These are phyloP conservation scores for Starmerella powellii DNA, from an alignment of 805 yeast genomes.

Conservation along the genomic window DNA sequence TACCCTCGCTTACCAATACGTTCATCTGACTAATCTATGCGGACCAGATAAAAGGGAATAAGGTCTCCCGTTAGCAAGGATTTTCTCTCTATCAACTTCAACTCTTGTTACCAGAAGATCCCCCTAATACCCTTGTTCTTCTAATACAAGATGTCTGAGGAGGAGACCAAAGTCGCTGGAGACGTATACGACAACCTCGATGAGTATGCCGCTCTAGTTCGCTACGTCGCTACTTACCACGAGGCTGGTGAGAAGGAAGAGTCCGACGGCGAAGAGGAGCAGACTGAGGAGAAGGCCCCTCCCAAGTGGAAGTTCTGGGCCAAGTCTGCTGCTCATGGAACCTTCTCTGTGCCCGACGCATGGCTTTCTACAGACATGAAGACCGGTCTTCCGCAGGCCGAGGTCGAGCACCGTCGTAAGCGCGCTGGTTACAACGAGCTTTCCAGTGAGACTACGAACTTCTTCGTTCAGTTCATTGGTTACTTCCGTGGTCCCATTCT, in stretches of 20 bases:
- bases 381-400: constrained; percentile 63
- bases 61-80: neutral
- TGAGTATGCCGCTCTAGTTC: constrained; percentile 30
- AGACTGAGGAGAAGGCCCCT: constrained; percentile 45
- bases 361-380: constrained; percentile 68
- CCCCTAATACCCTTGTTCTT: constrained; percentile 22
- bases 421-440: constrained; percentile 80
- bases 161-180: constrained; percentile 19
- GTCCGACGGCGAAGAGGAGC: constrained; percentile 44
- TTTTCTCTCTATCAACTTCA: constrained; percentile 11
- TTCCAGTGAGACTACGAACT: constrained; percentile 74
- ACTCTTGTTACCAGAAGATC: constrained; percentile 17
- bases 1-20: constrained; percentile 11
- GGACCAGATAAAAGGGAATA: constrained; percentile 15
- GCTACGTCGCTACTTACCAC: constrained; percentile 29
- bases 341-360: constrained; percentile 56
- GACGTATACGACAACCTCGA: constrained; percentile 33
- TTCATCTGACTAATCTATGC: constrained; percentile 14
- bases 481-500: constrained; percentile 90
- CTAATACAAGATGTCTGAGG: constrained; percentile 25
- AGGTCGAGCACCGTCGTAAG: constrained; percentile 74
- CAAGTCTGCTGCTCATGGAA: constrained; percentile 38
- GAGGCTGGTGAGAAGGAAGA: constrained; percentile 35
- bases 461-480: constrained; percentile 66
- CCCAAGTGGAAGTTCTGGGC: constrained; percentile 50